These are phyloP conservation scores for Pseudocercospora pini-densiflorae DNA, from an alignment of 2,329 filamentous ascomycete species.

Conservation along the genomic window DNA sequence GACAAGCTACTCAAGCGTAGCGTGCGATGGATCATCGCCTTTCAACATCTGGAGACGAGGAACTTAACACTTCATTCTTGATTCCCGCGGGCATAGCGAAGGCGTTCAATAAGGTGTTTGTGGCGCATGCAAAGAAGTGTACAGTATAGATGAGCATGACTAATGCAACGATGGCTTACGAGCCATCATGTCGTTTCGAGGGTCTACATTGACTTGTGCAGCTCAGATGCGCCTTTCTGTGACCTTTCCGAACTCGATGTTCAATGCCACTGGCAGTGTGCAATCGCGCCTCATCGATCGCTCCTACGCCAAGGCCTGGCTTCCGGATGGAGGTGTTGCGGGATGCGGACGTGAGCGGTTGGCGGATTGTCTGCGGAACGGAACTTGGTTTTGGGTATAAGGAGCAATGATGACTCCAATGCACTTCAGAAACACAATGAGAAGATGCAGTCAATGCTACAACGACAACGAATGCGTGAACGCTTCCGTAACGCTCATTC, in stretches of 20 bases:
- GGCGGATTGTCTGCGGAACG: neutral
- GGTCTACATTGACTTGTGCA: neutral
- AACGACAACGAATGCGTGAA: too few relatives aligned
- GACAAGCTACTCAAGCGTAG: conserved; percentile 60
- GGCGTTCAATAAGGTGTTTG: conserved; percentile 1
- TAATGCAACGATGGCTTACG: conserved; percentile 5
- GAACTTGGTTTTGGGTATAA: too few relatives aligned
- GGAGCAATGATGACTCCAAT: too few relatives aligned
- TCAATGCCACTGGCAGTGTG: neutral
- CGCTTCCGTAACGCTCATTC: too few relatives aligned
- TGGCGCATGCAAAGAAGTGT: conserved; percentile 3
- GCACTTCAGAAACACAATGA: too few relatives aligned
- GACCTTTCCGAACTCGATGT: neutral
- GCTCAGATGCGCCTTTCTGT: neutral
- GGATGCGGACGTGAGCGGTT: neutral
- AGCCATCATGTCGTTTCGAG: neutral
- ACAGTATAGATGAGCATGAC: conserved; percentile 12
- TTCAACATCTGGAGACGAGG: neutral
- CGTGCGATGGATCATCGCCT: neutral
- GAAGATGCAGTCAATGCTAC: too few relatives aligned
- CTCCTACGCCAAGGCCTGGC: neutral
- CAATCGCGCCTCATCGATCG: neutral
- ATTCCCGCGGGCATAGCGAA: conserved; percentile 11
- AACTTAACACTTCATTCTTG: neutral
- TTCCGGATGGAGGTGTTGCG: neutral